Conservation (phyloP, 163 green algal species). For the Trebouxiophyceae sp. region DNA sequence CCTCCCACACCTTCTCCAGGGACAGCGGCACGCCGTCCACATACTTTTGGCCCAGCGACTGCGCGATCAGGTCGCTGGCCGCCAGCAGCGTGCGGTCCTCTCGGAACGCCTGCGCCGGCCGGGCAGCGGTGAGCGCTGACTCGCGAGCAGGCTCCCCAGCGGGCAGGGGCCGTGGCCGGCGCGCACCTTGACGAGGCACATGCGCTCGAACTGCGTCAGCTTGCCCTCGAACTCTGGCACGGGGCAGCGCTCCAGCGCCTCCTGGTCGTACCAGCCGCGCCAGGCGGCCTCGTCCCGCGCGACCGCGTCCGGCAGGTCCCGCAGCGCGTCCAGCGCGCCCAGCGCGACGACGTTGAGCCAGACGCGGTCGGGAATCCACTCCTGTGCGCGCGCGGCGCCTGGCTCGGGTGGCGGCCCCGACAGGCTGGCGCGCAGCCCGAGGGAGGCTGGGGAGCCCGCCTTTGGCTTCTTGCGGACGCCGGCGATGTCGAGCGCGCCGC, state of each 20-base stretch:
- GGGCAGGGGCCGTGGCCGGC: neutral
- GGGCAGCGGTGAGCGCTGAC: neutral
- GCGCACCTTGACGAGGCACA: slow-evolving; percentile 76
- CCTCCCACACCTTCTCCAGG: slow-evolving; percentile 71
- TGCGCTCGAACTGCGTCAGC: slow-evolving; percentile 85
- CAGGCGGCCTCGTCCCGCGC: slow-evolving; percentile 79
- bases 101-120: slow-evolving; percentile 54
- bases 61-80: slow-evolving; percentile 73
- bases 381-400: too few relatives aligned
- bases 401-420: too few relatives aligned
- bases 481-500: slow-evolving; percentile 75
- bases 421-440: too few relatives aligned
- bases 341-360: slow-evolving; percentile 83
- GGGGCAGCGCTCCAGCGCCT: slow-evolving; percentile 71
- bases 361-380: slow-evolving; percentile 72
- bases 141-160: neutral
- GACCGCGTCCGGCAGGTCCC: slow-evolving; percentile 75
- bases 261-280: slow-evolving; percentile 87
- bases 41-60: slow-evolving; percentile 77
- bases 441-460: neutral
- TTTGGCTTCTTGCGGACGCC: slow-evolving; percentile 39
- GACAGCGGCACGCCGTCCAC: slow-evolving; percentile 78
- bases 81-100: slow-evolving; percentile 85
- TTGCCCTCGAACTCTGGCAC: slow-evolving; percentile 82
- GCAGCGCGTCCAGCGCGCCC: slow-evolving; percentile 67